A percentile compares a stretch with the other conserved stretches of the same genome.
Evolutionary conservation across 371 early-diverging fungal species (phyloP).

Genomic region (Encephalitozoon cuniculi): DNA sequence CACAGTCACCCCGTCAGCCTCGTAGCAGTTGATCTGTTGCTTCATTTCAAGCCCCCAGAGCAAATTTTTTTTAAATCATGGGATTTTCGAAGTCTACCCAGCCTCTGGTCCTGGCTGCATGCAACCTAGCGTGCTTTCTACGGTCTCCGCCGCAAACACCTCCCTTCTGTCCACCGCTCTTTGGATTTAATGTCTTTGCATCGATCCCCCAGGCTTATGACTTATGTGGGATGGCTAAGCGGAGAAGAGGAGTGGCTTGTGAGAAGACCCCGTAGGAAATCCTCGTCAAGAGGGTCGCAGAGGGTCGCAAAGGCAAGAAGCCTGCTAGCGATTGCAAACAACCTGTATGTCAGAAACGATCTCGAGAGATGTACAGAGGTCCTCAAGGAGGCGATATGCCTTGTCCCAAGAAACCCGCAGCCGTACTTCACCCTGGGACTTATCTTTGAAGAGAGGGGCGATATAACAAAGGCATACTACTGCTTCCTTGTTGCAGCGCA

Average conservation of each 20-base stretch:
- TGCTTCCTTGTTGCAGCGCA: slow-evolving; percentile 78
- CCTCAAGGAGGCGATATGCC: slow-evolving; percentile 45
- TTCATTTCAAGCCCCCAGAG: slow-evolving; percentile 34
- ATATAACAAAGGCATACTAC: slow-evolving; percentile 67
- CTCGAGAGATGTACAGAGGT: slow-evolving; percentile 29
- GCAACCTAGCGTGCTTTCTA: neutral
- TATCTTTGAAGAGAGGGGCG: slow-evolving; percentile 75
- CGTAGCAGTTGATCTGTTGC: slow-evolving; percentile 38
- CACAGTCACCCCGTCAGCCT: slow-evolving; percentile 44
- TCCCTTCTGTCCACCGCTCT: neutral
- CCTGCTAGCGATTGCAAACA: slow-evolving; percentile 48
- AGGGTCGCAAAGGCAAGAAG: slow-evolving; percentile 19
- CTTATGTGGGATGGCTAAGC: neutral
- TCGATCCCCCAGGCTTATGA: neutral
- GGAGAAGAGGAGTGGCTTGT: slow-evolving; percentile 4
- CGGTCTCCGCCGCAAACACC: neutral
- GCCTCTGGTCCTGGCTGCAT: neutral
- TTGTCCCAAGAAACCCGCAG: slow-evolving; percentile 40
- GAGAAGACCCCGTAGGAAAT: slow-evolving; percentile 13
- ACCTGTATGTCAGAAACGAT: slow-evolving; percentile 53
- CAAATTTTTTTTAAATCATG: slow-evolving; percentile 41
- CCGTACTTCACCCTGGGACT: slow-evolving; percentile 66
- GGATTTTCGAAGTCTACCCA: neutral
- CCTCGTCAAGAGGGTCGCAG: neutral
- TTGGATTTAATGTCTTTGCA: neutral